Evolutionary conservation across 345 rosid species (phyloP), one percentile per base, ranked within the genome.

Genomic region (Lepidium sativum): DNA sequence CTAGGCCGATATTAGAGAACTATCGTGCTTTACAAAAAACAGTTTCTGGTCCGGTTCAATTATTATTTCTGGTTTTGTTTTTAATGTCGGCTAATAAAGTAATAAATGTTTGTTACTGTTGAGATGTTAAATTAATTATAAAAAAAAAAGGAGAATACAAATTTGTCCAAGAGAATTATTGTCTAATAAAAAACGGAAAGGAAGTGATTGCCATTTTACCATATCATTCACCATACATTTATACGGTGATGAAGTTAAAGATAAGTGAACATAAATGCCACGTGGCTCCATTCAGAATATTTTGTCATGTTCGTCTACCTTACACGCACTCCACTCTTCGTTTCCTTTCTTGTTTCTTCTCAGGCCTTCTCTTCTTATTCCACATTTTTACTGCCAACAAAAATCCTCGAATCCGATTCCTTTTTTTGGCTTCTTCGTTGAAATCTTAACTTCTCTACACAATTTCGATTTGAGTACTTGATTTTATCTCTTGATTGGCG

Each of bases 241-340:
- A 35, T 27, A 6, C 31, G 31, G 6, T 9, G 68, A 59, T 37
- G 56, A 64, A 63, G 68, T 43, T 45, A 66, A 57, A 68, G 65
- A 49, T 58, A 68, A 69, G 34, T 43, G 16, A 50, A 5, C 14
- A 39, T 20, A 41, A 51, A 41, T 15, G 68, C 55, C 74, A 69
- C 74, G 62, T 61, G 74, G 61, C 55, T 52, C 54, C 32, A 52
- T 35, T 34, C 4, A n/a, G n/a, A n/a, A n/a, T n/a, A 69, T 52
- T 27, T 47, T 43, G 21, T 40, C 67, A 60, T 60, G 47, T 48
- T 48, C 56, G 29, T 55, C 60, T 39, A 64, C 75, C 65, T 63
- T 56, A 56, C 70, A 71, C 75, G 75, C 75, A 63, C 59, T 71
- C 75, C 69, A 63, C 65, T 54, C 56, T 34, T 51, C 0, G 20